These are phyloP conservation scores for Malassezia sympodialis DNA, from an alignment of 1,284 basidiomycete genomes.

Conservation along the genomic window DNA sequence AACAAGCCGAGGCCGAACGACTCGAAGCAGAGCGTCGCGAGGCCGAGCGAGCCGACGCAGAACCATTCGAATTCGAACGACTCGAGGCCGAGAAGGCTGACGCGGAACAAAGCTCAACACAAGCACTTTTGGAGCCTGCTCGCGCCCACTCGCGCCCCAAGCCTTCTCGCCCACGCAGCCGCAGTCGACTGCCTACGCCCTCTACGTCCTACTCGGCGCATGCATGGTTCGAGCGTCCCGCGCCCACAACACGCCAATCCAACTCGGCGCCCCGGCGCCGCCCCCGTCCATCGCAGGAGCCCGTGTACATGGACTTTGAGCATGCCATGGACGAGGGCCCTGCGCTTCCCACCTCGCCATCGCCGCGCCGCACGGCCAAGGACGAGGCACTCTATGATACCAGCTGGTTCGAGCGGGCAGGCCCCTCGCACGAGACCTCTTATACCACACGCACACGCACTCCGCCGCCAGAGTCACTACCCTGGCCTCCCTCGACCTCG, in stretches of 20 bases:
- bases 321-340: neutral
- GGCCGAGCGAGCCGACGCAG: too few relatives aligned
- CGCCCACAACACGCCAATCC: neutral
- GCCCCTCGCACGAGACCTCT: neutral
- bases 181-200: too few relatives aligned
- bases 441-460: slow-evolving; percentile 1
- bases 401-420: slow-evolving; percentile 3
- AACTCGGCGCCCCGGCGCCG: neutral
- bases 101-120: too few relatives aligned
- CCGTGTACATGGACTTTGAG: slow-evolving; percentile 11
- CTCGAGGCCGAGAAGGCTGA: too few relatives aligned
- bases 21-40: too few relatives aligned
- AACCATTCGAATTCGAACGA: too few relatives aligned
- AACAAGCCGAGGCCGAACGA: too few relatives aligned
- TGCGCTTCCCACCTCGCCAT: neutral
- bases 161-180: too few relatives aligned
- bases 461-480: neutral
- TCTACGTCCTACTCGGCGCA: neutral
- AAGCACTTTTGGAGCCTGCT: too few relatives aligned
- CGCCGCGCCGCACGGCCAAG: neutral
- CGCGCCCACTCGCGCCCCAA: too few relatives aligned
- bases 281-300: neutral
- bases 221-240: neutral
- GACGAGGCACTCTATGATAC: neutral
- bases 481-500: neutral